These are phyloP conservation scores for Phoma sp. DNA, from an alignment of 2,329 filamentous ascomycete genomes.

Conservation along the genomic window DNA sequence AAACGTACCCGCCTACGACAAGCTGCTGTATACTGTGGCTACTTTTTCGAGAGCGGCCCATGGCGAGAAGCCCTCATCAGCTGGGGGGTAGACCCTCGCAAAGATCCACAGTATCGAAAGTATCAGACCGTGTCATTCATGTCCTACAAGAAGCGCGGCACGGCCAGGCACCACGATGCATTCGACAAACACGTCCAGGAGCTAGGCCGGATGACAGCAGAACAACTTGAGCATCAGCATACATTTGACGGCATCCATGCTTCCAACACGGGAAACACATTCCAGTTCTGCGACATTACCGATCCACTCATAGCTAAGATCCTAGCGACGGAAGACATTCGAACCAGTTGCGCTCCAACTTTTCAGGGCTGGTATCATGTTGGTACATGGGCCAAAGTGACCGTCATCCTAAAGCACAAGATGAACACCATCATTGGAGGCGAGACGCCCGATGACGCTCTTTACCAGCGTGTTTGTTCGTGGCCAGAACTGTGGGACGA, in stretches of 20 bases:
- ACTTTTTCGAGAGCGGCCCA: slow-evolving; percentile 90
- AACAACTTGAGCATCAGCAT: slow-evolving; percentile 57
- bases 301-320: slow-evolving; percentile 75
- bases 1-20: slow-evolving; percentile 68
- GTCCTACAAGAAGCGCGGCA: slow-evolving; percentile 41
- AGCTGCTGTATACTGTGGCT: slow-evolving; percentile 83
- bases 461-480: slow-evolving; percentile 39
- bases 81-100: slow-evolving; percentile 85
- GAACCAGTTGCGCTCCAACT: slow-evolving; percentile 52
- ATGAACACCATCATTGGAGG: slow-evolving; percentile 58
- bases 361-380: slow-evolving; percentile 83
- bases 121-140: slow-evolving; percentile 76
- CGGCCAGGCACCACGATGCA: slow-evolving; percentile 31
- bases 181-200: slow-evolving; percentile 36
- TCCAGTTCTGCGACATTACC: slow-evolving; percentile 91
- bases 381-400: slow-evolving; percentile 81
- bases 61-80: slow-evolving; percentile 88
- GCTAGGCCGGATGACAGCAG: slow-evolving; percentile 29
- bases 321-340: slow-evolving; percentile 65
- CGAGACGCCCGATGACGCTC: slow-evolving; percentile 36
- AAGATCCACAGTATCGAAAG: slow-evolving; percentile 74
- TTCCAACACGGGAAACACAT: slow-evolving; percentile 82
- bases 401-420: slow-evolving; percentile 87
- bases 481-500: slow-evolving; percentile 47
- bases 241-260: slow-evolving; percentile 82